A percentile compares a stretch with the other conserved stretches of the same genome.
Conservation (phyloP, 2,329 filamentous ascomycete genomes). For the Epichloe elymi region DNA sequence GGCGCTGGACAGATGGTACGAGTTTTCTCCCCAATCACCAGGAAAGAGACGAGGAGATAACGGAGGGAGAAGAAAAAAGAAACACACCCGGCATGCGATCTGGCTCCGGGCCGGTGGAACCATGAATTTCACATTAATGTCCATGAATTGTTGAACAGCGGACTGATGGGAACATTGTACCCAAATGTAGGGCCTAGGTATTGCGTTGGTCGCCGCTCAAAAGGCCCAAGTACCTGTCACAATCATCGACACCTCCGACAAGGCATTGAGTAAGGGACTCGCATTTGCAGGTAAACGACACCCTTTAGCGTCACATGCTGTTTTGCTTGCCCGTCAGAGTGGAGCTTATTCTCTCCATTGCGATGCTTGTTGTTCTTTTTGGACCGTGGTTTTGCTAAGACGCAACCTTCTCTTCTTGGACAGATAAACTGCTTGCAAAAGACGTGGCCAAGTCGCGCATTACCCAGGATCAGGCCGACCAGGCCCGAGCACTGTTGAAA, state of each 20-base stretch:
- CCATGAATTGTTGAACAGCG: not conserved
- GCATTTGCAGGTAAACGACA: slow-evolving; percentile 60
- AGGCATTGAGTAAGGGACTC: slow-evolving; percentile 76
- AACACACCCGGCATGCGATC: not conserved
- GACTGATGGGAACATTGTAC: not conserved
- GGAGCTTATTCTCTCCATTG: not conserved
- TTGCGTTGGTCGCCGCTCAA: slow-evolving; percentile 84
- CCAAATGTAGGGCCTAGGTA: slow-evolving; percentile 65
- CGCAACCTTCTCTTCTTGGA: not conserved
- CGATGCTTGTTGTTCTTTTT: not conserved
- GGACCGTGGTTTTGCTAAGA: not conserved
- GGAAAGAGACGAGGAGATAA: not conserved
- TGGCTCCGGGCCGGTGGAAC: not conserved
- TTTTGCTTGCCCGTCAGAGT: not conserved
- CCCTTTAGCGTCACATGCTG: not conserved
- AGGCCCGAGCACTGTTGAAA: slow-evolving; percentile 54
- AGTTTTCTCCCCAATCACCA: slow-evolving; percentile 13
- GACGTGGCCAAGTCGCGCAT: slow-evolving; percentile 81
- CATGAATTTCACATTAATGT: not conserved
- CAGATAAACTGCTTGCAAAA: slow-evolving; percentile 86
- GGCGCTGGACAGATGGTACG: slow-evolving; percentile 91
- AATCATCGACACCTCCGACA: slow-evolving; percentile 71
- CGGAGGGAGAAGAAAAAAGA: not conserved
- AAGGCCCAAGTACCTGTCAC: slow-evolving; percentile 74
- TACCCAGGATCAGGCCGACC: slow-evolving; percentile 66